phyloP scores from a whole-genome alignment of 164 flowering plant species.

The Stephania japonica region DNA sequence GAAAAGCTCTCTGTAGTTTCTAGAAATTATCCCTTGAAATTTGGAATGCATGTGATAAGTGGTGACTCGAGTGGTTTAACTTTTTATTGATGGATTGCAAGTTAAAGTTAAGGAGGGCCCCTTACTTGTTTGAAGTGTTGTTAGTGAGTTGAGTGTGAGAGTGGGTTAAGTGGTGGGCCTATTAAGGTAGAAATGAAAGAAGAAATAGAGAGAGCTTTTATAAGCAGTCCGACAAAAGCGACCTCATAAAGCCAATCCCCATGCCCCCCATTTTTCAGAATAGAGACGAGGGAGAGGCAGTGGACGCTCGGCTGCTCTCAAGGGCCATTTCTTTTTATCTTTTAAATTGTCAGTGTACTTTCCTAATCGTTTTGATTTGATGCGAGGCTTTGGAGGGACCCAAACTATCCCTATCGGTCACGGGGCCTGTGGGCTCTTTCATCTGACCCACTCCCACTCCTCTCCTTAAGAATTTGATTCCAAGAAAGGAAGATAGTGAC shows the following conservation, averaged over 20 bases:
- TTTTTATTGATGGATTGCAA: too few species aligned
- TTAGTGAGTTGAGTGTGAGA: not conserved
- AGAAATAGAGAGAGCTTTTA: not conserved
- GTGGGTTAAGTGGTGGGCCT: not conserved
- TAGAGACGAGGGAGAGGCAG: not conserved
- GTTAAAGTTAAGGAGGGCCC: too few species aligned
- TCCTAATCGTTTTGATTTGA: not conserved
- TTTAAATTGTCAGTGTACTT: not conserved
- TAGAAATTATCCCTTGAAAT: not conserved
- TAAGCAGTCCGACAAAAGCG: not conserved
- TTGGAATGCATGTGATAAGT: not conserved
- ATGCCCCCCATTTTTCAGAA: not conserved
- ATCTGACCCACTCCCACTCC: not conserved
- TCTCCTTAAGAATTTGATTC: too few species aligned
- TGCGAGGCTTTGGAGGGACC: not conserved
- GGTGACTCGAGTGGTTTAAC: not conserved
- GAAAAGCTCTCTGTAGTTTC: not conserved
- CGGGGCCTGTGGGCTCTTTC: not conserved
- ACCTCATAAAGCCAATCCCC: not conserved
- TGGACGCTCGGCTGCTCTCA: not conserved
- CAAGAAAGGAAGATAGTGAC: too few species aligned
- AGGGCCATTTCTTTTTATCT: not conserved
- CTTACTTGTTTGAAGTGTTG: not conserved
- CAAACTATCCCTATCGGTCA: not conserved
- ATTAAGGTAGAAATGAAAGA: not conserved